Evolutionary conservation across 2,329 filamentous ascomycete genomes (phyloP), one percentile per base, ranked within the genome.

Genomic region (Teratosphaeria nubilosa): DNA sequence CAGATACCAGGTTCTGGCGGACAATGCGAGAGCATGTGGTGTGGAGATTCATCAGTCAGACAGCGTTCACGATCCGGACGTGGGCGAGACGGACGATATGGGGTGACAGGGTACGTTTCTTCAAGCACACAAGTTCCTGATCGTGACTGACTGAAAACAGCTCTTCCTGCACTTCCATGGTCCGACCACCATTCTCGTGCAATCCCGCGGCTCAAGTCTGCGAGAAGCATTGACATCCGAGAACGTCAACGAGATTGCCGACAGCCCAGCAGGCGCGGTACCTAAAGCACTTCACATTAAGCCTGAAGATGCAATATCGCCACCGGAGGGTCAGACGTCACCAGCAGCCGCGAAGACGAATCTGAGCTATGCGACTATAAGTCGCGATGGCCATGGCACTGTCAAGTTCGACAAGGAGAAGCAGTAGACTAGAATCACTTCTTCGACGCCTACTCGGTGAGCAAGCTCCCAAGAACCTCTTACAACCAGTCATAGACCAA

Each of bases 111-210:
- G 83, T 85, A 76, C 66, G 77, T 66, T 13, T n/a, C 13, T 53
- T 5, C 34, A 41, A 41, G 13, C 34, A 41, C 34, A 11, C 31
- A 20, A 20, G 7, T 48, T 32, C 45, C 14, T n/a, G 3, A 51
- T 37, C 14, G n/a, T 20, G 14, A 45, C 25, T 63, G 53, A 64
- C 41, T 30, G 34, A 50, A 22, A 24, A 41, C 60, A 84, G 74
- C 78, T 97, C 27, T 97, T 97, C 74, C 77, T 99, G 32, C 88
- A 89, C 69, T 96, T 99, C 71, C 82, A 86, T 58, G 94, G 94
- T 0, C 94, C 94, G 1, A 83, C 83, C 5, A 96, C 88, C 1
- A 82, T 99, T 54, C 80, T 97, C 51, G 78, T 99, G 67, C 95
- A 95, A 63, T 95, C 90, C 56, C 84, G 92, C n/a, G 91, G 86